Percentiles rank a stretch among this genome's conserved stretches.
Evolutionary conservation across 345 rosid species (phyloP).

Genomic region (Corchorus capsularis): DNA sequence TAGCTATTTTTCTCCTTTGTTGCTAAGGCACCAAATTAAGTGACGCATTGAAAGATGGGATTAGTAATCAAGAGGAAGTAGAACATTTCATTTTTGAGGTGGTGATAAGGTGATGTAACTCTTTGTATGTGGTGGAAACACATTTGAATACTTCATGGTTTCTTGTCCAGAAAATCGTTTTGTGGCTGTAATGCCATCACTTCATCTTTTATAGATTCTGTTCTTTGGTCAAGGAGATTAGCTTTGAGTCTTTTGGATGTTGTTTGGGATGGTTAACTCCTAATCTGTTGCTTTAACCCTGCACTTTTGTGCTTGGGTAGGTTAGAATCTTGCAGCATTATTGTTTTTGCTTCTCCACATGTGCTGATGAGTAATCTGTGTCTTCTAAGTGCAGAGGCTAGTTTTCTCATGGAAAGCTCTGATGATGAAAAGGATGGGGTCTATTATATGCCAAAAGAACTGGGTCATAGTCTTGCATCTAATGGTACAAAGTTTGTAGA

Average conservation of each 20-base stretch:
- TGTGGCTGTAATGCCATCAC: neutral
- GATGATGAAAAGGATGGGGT: slow-evolving; percentile 60
- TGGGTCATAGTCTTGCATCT: slow-evolving; percentile 36
- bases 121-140: neutral
- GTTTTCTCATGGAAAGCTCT: slow-evolving; percentile 54
- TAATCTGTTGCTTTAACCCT: neutral
- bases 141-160: neutral
- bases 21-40: neutral
- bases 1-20: neutral
- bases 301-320: neutral
- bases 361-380: neutral
- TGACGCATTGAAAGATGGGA: neutral
- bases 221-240: slow-evolving; percentile 6
- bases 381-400: slow-evolving; percentile 29
- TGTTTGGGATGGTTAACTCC: neutral
- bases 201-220: neutral
- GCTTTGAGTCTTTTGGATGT: neutral
- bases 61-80: neutral
- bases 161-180: neutral
- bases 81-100: neutral
- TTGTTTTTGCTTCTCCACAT: slow-evolving; percentile 5
- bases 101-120: too few relatives aligned
- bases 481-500: slow-evolving; percentile 71
- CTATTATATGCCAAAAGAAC: slow-evolving; percentile 44
- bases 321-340: neutral